These are phyloP conservation scores for Smittium mucronatum DNA, from an alignment of 371 early-diverging fungal species.

Conservation along the genomic window DNA sequence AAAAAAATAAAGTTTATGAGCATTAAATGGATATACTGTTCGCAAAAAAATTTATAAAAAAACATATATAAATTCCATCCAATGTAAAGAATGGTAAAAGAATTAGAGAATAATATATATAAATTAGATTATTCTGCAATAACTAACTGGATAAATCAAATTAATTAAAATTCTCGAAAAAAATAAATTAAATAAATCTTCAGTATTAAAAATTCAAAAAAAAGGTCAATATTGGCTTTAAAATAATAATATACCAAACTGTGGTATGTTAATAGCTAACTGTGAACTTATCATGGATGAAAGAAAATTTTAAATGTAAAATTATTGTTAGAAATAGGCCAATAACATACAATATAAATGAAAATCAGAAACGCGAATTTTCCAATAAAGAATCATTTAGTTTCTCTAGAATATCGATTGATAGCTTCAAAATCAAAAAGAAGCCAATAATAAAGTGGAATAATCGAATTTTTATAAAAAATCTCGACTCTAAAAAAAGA, in stretches of 20 bases:
- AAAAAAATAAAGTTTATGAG: neutral
- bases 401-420: neutral
- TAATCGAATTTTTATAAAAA: neutral
- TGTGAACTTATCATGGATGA: neutral
- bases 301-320: neutral
- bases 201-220: neutral
- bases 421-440: neutral
- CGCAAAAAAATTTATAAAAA: neutral
- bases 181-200: neutral
- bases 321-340: neutral
- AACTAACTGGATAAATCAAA: neutral
- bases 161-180: neutral
- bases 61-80: neutral
- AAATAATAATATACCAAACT: neutral
- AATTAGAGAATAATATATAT: neutral
- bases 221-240: neutral
- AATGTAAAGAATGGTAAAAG: neutral
- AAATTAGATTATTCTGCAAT: neutral
- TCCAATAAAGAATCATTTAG: neutral
- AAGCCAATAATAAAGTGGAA: neutral
- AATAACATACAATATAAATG: neutral
- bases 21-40: neutral
- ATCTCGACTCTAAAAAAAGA: neutral
- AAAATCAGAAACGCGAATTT: neutral
- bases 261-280: neutral